phyloP scores from a whole-genome alignment of 352 stramenopile genomes.

The Achlya hypogyna region DNA sequence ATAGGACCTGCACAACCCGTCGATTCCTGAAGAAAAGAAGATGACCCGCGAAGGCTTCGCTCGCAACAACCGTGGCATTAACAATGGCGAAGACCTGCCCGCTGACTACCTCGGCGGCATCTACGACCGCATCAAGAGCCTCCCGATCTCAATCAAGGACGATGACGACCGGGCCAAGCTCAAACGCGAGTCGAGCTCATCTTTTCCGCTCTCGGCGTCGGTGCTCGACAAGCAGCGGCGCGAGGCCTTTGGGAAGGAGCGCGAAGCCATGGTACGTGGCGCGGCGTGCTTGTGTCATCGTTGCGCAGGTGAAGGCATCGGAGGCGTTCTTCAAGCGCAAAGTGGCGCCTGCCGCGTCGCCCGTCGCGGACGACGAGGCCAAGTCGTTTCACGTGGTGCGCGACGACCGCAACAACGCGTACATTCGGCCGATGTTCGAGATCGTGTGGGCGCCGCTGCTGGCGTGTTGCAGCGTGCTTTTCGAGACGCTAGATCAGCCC shows the following conservation, averaged over 20 bases:
- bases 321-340: conserved; percentile 58
- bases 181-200: conserved; percentile 2
- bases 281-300: no score
- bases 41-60: conserved; percentile 97
- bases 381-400: conserved; percentile 54
- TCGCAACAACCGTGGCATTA: conserved; percentile 96
- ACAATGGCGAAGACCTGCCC: conserved; percentile 92
- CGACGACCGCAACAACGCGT: conserved; percentile 53
- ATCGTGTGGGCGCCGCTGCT: conserved; percentile 96
- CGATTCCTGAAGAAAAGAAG: conserved; percentile 91
- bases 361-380: conserved; percentile 1
- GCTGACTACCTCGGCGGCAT: conserved; percentile 90
- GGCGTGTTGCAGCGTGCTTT: conserved; percentile 94
- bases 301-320: conserved; percentile 31
- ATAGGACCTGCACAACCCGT: conserved; percentile 98
- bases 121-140: conserved; percentile 94
- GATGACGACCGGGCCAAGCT: conserved; percentile 76
- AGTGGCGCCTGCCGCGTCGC: neutral
- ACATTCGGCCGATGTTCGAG: conserved; percentile 97
- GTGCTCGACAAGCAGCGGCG: conserved; percentile 34
- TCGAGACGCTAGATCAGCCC: conserved; percentile 90
- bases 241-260: conserved; percentile 79
- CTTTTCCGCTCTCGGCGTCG: neutral
- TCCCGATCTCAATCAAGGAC: conserved; percentile 95
- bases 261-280: conserved; percentile 74